Percentiles rank a stretch among this genome's conserved stretches.
Evolutionary conservation across 1,139 yeast genomes (phyloP).

Genomic region (Debaryomyces singareniensis): DNA sequence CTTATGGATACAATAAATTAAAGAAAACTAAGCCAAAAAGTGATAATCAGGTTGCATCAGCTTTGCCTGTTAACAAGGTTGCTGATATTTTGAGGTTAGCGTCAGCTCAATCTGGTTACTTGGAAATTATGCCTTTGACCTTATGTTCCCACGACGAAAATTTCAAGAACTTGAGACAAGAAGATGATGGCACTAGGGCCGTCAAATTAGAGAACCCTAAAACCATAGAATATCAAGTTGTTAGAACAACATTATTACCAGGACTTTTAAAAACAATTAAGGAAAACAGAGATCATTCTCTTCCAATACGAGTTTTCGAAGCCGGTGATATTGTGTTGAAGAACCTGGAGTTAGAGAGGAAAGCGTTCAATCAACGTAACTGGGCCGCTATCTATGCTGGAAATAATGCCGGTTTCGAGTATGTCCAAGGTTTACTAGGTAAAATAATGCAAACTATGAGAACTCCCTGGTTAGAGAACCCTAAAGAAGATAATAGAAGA

Average conservation of each 20-base stretch:
- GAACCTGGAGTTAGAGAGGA: slow-evolving; percentile 73
- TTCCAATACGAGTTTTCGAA: slow-evolving; percentile 94
- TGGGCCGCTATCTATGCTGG: slow-evolving; percentile 96
- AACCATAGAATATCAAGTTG: slow-evolving; percentile 95
- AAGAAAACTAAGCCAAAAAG: slow-evolving; percentile 75
- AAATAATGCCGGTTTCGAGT: slow-evolving; percentile 90
- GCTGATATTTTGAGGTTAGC: slow-evolving; percentile 88
- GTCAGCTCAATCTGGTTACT: slow-evolving; percentile 92
- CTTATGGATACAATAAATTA: slow-evolving; percentile 89
- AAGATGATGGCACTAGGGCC: slow-evolving; percentile 71
- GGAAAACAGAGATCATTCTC: slow-evolving; percentile 92
- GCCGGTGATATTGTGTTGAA: slow-evolving; percentile 92
- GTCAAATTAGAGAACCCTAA: slow-evolving; percentile 95
- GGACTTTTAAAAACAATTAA: slow-evolving; percentile 93
- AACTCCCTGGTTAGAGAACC: slow-evolving; percentile 71
- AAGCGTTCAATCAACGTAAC: slow-evolving; percentile 86
- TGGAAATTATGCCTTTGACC: slow-evolving; percentile 92
- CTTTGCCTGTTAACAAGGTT: slow-evolving; percentile 86
- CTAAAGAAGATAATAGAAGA: slow-evolving; percentile 45
- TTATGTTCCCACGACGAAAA: slow-evolving; percentile 96
- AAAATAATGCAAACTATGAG: slow-evolving; percentile 95
- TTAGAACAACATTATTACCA: slow-evolving; percentile 88
- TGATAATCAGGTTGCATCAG: slow-evolving; percentile 76
- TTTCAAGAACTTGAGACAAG: slow-evolving; percentile 72
- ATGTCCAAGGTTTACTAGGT: slow-evolving; percentile 89